These are phyloP conservation scores for Suillus variegatus DNA, from an alignment of 768 basidiomycete species.

Conservation along the genomic window DNA sequence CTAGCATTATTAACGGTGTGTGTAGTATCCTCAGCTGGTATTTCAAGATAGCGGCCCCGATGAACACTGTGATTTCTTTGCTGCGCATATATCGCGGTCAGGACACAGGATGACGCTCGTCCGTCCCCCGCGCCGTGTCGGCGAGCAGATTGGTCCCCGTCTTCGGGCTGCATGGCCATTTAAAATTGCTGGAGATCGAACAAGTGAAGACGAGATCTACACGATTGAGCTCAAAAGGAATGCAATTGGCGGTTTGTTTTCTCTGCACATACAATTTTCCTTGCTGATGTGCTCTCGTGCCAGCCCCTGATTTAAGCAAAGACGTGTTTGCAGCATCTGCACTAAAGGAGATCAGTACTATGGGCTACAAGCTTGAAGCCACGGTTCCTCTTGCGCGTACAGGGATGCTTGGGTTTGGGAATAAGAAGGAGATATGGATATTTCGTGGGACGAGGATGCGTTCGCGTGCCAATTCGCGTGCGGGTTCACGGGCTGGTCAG, in stretches of 20 bases:
- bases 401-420: constrained; percentile 39
- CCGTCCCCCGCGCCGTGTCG: constrained; percentile 41
- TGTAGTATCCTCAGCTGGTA: constrained; percentile 63
- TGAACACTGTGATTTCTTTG: constrained; percentile 56
- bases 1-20: constrained; percentile 15
- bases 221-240: constrained; percentile 56
- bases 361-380: constrained; percentile 66
- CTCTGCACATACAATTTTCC: neutral
- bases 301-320: constrained; percentile 49
- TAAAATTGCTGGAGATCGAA: constrained; percentile 41
- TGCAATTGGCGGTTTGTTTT: constrained; percentile 33
- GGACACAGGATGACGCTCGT: constrained; percentile 55
- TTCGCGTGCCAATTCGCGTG: constrained; percentile 31
- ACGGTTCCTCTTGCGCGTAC: constrained; percentile 57
- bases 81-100: constrained; percentile 61
- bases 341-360: constrained; percentile 54
- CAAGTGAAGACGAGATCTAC: constrained; percentile 51
- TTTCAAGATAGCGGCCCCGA: constrained; percentile 59
- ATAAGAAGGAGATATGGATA: constrained; percentile 62
- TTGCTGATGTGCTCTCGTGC: constrained; percentile 8
- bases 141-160: constrained; percentile 38
- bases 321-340: constrained; percentile 62
- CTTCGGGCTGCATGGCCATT: constrained; percentile 45
- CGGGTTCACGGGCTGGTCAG: constrained; percentile 9
- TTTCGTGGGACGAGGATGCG: constrained; percentile 49